Evolutionary conservation across 2,329 filamentous ascomycete genomes (phyloP).

Genomic region (Aspergillus sp.): DNA sequence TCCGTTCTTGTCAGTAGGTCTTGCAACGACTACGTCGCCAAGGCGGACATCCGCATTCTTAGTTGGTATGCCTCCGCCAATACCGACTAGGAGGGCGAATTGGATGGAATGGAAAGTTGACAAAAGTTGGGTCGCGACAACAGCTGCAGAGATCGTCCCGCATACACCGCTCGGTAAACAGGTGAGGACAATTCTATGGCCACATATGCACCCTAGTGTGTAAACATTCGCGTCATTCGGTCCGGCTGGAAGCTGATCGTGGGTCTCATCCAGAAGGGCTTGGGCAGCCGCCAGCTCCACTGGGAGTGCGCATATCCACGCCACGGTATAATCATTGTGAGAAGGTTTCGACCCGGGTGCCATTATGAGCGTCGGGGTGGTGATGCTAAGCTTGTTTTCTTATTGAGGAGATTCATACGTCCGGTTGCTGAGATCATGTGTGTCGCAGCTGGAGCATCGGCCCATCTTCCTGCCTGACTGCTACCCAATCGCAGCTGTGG

Average conservation of each 20-base stretch:
- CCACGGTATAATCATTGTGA: neutral
- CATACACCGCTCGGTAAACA: neutral
- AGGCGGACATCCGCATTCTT: neutral
- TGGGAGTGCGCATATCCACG: neutral
- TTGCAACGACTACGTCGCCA: neutral
- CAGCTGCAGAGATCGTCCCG: neutral
- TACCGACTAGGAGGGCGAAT: neutral
- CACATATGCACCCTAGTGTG: neutral
- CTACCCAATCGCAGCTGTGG: too few relatives aligned
- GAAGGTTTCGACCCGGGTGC: neutral
- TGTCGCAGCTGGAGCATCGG: too few relatives aligned
- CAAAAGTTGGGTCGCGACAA: neutral
- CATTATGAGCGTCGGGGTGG: too few relatives aligned
- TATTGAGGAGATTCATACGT: too few relatives aligned
- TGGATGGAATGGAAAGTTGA: neutral
- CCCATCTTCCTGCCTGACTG: too few relatives aligned
- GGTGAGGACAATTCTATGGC: neutral
- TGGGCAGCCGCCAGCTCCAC: neutral
- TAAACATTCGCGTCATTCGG: neutral
- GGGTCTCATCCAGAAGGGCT: neutral
- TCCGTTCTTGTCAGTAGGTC: neutral
- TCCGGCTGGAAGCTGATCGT: neutral
- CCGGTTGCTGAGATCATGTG: too few relatives aligned
- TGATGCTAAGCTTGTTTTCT: too few relatives aligned
- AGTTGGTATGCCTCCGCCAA: neutral